Evolutionary conservation across 306 rosid genomes (phyloP), one percentile per base, ranked within the genome.

Genomic region (Argentina anserina): DNA sequence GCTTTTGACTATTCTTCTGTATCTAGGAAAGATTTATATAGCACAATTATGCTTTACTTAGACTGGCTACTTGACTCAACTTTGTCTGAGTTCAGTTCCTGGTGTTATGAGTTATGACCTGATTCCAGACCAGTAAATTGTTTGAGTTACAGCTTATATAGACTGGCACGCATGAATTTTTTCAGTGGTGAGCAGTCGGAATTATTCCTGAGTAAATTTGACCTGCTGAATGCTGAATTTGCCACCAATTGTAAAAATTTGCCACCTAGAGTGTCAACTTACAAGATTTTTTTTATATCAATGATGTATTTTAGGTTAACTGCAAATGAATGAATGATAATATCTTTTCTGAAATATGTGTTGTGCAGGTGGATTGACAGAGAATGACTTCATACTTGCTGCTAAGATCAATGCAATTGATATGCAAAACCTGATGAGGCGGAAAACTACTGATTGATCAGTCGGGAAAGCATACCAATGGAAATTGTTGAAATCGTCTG

Each of bases 321-420:
- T 34, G 69, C 58, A 33, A 15, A 5, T n/a, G n/a, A n/a, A n/a
- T n/a, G n/a, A n/a, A n/a, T n/a, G 28, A 23, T 23, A 50, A 20
- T 25, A 23, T 14, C 1, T 4, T 14, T 55, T 42, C 61, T 49
- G 41, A 36, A 1, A 33, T 75, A 43, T 62, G 56, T 52, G 34
- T 70, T 76, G 47, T 79, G 87, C 84, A 92, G 97, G 92, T 72
- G 98, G 98, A 41, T 82, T 92, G 83, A 92, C 96, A 6, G 91
- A 88, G 82, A 92, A 92, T 66, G 98, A 90, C 82, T 92, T 92
- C 87, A 92, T 92, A 70, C 95, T 92, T 46, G 98, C 98, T 78
- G 85, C 96, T 34, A 92, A 90, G 84, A 87, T 92, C 83, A 84
- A 78, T 56, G 75, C 47, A 62, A 82, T 92, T 53, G 75, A 82